phyloP scores from a whole-genome alignment of 2,329 filamentous ascomycete genomes.

The Trichophyton equinum region DNA sequence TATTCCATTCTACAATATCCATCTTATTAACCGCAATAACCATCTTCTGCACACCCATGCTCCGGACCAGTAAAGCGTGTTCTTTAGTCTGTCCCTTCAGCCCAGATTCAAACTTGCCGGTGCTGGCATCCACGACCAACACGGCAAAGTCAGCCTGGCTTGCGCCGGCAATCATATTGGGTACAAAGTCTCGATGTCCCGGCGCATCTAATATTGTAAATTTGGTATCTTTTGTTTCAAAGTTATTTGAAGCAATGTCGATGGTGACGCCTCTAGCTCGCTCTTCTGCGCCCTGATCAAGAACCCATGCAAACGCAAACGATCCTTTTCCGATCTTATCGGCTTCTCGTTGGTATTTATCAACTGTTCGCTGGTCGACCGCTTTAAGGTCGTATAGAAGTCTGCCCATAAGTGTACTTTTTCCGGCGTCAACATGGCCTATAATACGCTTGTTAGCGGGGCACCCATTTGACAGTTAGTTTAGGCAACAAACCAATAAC shows the following conservation, averaged over 20 bases:
- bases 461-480: background rate
- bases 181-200: slow-evolving; percentile 89
- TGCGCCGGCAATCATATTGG: slow-evolving; percentile 96
- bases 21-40: slow-evolving; percentile 94
- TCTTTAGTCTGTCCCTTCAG: slow-evolving; percentile 89
- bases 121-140: slow-evolving; percentile 81
- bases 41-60: slow-evolving; percentile 76
- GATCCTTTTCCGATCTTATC: slow-evolving; percentile 87
- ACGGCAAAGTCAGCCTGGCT: slow-evolving; percentile 94
- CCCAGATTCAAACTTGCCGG: slow-evolving; percentile 85
- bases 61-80: slow-evolving; percentile 77
- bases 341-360: slow-evolving; percentile 78
- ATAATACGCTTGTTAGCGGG: background rate
- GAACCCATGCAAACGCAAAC: slow-evolving; percentile 91
- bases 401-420: slow-evolving; percentile 96
- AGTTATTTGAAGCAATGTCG: slow-evolving; percentile 88
- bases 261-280: slow-evolving; percentile 85
- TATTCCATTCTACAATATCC: slow-evolving; percentile 72
- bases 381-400: slow-evolving; percentile 77
- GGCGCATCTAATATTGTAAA: slow-evolving; percentile 96
- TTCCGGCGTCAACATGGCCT: slow-evolving; percentile 96
- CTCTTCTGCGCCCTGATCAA: slow-evolving; percentile 86
- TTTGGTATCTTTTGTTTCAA: slow-evolving; percentile 71
- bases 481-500: slow-evolving; percentile 55
- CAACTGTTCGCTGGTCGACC: slow-evolving; percentile 75